Evolutionary conservation across 495 filamentous ascomycete species (phyloP).

Genomic region (Astrothelium macrocarpum): DNA sequence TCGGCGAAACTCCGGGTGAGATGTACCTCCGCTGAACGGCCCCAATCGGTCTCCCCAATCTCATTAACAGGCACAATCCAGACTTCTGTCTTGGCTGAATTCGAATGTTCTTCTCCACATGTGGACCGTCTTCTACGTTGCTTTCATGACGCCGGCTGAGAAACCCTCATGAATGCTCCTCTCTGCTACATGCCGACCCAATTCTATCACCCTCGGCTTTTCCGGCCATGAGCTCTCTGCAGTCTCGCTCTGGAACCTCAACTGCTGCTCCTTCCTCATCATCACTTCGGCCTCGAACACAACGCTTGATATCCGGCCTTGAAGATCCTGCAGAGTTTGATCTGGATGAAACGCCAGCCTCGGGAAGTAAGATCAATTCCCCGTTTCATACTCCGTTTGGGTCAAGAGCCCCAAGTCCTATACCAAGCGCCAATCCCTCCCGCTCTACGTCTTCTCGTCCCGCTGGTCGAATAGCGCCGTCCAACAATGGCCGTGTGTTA

Average conservation of each 20-base stretch:
- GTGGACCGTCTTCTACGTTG: not conserved
- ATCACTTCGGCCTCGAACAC: slow-evolving; percentile 27
- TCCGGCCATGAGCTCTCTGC: slow-evolving; percentile 3
- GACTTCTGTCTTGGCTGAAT: not conserved
- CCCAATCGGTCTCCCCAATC: not conserved
- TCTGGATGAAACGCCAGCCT: not conserved
- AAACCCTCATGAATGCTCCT: not conserved
- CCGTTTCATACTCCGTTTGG: slow-evolving; percentile 26
- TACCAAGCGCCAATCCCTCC: slow-evolving; percentile 25
- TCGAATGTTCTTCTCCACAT: not conserved
- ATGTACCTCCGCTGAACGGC: not conserved
- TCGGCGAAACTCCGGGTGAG: not conserved
- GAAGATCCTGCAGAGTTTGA: slow-evolving; percentile 21
- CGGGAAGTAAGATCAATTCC: not conserved
- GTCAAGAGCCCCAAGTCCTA: slow-evolving; percentile 28
- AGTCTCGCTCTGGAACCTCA: slow-evolving; percentile 6
- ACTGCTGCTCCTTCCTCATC: slow-evolving; percentile 15
- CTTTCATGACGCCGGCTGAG: not conserved
- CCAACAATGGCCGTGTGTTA: not conserved
- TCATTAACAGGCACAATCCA: not conserved
- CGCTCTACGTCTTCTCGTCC: slow-evolving; percentile 12
- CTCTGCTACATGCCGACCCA: not conserved
- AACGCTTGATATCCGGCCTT: slow-evolving; percentile 32
- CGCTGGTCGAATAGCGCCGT: not conserved
- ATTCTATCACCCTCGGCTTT: not conserved